Base-by-base conservation (phyloP, 179 eudicot species). In the Beta macrorhiza region DNA sequence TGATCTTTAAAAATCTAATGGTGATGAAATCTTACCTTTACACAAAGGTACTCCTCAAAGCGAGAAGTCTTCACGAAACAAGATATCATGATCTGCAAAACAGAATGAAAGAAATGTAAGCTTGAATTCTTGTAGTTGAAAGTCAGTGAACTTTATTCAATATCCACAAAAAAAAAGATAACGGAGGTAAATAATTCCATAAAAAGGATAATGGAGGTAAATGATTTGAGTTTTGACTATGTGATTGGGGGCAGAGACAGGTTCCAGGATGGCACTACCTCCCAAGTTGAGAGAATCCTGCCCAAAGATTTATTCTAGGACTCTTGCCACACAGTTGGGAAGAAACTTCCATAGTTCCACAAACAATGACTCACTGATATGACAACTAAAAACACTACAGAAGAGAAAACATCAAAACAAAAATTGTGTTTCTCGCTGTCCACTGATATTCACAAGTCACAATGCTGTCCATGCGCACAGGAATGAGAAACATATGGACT, bases 21-120 rank as follows among this genome's bases (percentile, higher is more conserved):
- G 25, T 47, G 42, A 51, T 45, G 9, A 32, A 72, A 19, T 19
- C 80, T 67, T 83, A 93, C 98, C 98, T 93, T 91, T 73, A 94
- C 98, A 78, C 96, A 91, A 20, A 91, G 85, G 84, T 91, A 94
- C 82, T 94, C 98, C 80, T 94, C 98, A 81, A 88, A 86, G 82
- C 88, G 94, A 15, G 98, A 89, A 65, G 98, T 94, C 91, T 94
- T 94, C 88, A 94, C 98, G 83, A 94, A 94, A 90, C 98, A 94
- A 62, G 94, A 92, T 14, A 91, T 68, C 85, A 90, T 56, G 19
- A 91, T 91, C 94, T 92, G 92, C 67, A 81, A 42, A 65, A 15
- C 55, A 44, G 45, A 15, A 80, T 1, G 67, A 22, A 72, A 55
- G 64, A 57, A 63, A 12, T 32, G 14, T 80, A 32, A 83, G 65